These are phyloP conservation scores for Hysterangium stoloniferum DNA, from an alignment of 768 basidiomycete genomes.

Conservation along the genomic window DNA sequence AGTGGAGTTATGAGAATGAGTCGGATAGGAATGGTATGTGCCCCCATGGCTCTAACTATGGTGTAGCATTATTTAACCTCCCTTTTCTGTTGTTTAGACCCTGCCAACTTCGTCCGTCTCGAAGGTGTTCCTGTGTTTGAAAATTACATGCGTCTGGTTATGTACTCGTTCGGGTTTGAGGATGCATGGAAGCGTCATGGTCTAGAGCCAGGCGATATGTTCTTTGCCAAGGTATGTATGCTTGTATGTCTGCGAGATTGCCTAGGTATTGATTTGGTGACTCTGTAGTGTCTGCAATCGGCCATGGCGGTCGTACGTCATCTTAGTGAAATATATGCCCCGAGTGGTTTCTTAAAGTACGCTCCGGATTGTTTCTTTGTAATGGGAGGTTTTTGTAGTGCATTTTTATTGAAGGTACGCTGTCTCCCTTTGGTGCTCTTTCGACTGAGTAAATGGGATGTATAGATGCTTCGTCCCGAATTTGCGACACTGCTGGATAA, in stretches of 20 bases:
- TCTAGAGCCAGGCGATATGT: constrained; percentile 53
- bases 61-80: neutral
- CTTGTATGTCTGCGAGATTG: too few species aligned
- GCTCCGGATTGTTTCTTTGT: constrained; percentile 66
- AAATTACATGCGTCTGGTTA: constrained; percentile 70
- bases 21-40: neutral
- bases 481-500: constrained; percentile 54
- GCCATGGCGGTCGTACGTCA: constrained; percentile 60
- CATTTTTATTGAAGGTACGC: constrained; percentile 69
- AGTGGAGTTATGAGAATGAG: constrained; percentile 3
- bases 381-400: constrained; percentile 74
- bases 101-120: neutral
- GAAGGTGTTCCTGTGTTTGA: constrained; percentile 8
- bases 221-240: constrained; percentile 57
- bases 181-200: constrained; percentile 62
- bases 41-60: neutral
- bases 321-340: constrained; percentile 57
- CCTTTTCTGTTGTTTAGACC: neutral
- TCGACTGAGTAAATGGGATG: neutral
- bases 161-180: constrained; percentile 84
- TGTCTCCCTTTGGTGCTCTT: neutral
- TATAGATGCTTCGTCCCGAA: constrained; percentile 63
- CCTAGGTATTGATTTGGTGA: too few species aligned
- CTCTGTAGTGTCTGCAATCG: constrained; percentile 57
- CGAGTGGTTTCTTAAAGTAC: constrained; percentile 69